Percentiles rank a stretch among this genome's conserved stretches.
Evolutionary conservation across 192 early-diverging fungal genomes (phyloP).

Genomic region (Podila verticillata): DNA sequence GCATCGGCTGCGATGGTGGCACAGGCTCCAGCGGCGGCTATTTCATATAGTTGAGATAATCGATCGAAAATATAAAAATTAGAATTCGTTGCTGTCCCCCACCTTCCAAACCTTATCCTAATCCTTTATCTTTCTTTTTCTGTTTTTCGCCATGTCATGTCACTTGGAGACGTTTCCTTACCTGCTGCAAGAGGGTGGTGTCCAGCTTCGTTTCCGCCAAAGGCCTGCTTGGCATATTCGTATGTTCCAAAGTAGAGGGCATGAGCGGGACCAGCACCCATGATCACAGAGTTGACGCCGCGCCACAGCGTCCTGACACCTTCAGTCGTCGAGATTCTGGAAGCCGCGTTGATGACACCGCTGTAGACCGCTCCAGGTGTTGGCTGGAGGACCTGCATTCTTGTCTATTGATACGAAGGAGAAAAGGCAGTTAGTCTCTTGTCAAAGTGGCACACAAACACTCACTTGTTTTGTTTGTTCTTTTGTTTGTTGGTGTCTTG

Average conservation of each 20-base stretch:
- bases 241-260: constrained; percentile 96
- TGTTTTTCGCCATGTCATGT: neutral
- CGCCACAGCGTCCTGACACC: constrained; percentile 87
- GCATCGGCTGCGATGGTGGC: constrained; percentile 91
- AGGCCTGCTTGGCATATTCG: constrained; percentile 86
- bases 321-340: constrained; percentile 78
- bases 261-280: constrained; percentile 95
- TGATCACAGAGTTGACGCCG: constrained; percentile 90
- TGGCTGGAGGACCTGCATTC: constrained; percentile 90
- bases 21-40: constrained; percentile 88
- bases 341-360: constrained; percentile 75
- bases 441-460: neutral
- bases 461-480: neutral
- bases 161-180: constrained; percentile 13
- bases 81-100: no score
- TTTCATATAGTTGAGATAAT: neutral
- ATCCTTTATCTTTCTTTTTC: neutral
- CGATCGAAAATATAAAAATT: neutral
- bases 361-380: constrained; percentile 75
- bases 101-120: neutral
- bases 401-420: constrained; percentile 69
- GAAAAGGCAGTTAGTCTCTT: neutral
- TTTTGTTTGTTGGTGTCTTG: no score
- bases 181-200: constrained; percentile 71
- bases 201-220: constrained; percentile 66